phyloP scores from a whole-genome alignment of 2,329 filamentous ascomycete genomes.

The Fusarium sp. region DNA sequence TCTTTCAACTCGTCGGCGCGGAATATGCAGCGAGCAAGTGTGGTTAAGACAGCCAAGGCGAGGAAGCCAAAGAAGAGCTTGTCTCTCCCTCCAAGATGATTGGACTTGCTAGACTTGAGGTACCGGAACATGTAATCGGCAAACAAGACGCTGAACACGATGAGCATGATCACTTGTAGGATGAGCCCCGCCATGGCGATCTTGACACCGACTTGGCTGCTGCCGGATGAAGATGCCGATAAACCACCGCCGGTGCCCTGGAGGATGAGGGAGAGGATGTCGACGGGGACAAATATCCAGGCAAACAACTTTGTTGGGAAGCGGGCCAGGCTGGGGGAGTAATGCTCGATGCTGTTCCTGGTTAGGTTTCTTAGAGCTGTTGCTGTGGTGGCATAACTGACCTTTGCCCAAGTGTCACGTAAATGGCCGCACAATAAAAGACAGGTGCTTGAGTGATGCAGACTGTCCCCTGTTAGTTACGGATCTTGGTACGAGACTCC shows the following conservation, averaged over 20 bases:
- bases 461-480: neutral
- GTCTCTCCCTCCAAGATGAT: neutral
- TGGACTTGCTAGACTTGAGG: neutral
- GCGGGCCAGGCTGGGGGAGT: conserved; percentile 47
- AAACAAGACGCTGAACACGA: conserved; percentile 56
- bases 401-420: conserved; percentile 37
- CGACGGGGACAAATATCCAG: conserved; percentile 59
- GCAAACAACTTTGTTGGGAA: conserved; percentile 49
- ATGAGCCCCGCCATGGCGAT: conserved; percentile 62
- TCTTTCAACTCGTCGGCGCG: conserved; percentile 67
- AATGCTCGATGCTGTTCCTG: conserved; percentile 44
- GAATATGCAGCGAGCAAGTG: conserved; percentile 68
- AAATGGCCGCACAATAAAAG: conserved; percentile 52
- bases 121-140: conserved; percentile 54
- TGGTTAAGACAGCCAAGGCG: conserved; percentile 61
- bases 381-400: rapidly evolving
- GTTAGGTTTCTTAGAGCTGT: neutral
- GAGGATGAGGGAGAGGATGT: conserved; percentile 61
- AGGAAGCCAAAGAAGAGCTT: conserved; percentile 53
- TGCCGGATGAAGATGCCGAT: conserved; percentile 48
- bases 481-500: too few relatives aligned
- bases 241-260: conserved; percentile 64
- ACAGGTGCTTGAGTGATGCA: conserved; percentile 58
- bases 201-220: conserved; percentile 57
- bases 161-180: conserved; percentile 61